Evolutionary conservation across 495 filamentous ascomycete genomes (phyloP).

Genomic region (Aspergillus sclerotioniger): DNA sequence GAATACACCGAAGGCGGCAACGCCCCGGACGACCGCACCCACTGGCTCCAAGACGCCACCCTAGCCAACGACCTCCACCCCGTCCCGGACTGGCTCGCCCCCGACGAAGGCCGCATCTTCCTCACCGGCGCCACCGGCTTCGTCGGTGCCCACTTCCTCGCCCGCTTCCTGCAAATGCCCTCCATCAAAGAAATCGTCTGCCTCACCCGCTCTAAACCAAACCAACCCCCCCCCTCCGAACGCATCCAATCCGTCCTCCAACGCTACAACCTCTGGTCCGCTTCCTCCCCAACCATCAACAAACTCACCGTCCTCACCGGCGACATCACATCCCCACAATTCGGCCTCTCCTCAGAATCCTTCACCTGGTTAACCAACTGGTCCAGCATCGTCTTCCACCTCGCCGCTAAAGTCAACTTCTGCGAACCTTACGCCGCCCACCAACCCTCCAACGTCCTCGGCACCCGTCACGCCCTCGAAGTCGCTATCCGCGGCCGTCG

Average conservation of each 20-base stretch:
- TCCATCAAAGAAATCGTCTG: slow-evolving; percentile 15
- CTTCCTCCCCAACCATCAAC: neutral
- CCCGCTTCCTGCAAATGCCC: slow-evolving; percentile 3
- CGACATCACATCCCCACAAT: slow-evolving; percentile 4
- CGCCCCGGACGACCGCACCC: slow-evolving; percentile 1
- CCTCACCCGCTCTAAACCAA: slow-evolving; percentile 6
- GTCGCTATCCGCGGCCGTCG: slow-evolving; percentile 13
- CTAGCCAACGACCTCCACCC: slow-evolving; percentile 1
- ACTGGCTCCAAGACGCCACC: slow-evolving; percentile 3
- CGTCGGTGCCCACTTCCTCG: slow-evolving; percentile 6
- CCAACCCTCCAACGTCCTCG: slow-evolving; percentile 17
- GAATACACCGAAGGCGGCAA: neutral
- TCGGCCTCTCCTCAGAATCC: slow-evolving; percentile 2
- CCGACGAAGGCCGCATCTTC: slow-evolving; percentile 9
- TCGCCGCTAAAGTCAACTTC: slow-evolving; percentile 22
- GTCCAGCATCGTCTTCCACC: slow-evolving; percentile 18
- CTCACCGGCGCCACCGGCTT: slow-evolving; percentile 17
- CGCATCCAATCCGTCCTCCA: slow-evolving; percentile 6
- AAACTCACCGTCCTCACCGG: slow-evolving; percentile 18
- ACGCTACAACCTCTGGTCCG: slow-evolving; percentile 12
- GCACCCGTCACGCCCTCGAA: slow-evolving; percentile 16
- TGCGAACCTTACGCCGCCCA: slow-evolving; percentile 19
- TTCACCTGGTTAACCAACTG: slow-evolving; percentile 12
- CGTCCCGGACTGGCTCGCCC: slow-evolving; percentile 3
- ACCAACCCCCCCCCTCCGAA: neutral